Base-by-base conservation (phyloP, 768 basidiomycete genomes). In the Bullera alba region DNA sequence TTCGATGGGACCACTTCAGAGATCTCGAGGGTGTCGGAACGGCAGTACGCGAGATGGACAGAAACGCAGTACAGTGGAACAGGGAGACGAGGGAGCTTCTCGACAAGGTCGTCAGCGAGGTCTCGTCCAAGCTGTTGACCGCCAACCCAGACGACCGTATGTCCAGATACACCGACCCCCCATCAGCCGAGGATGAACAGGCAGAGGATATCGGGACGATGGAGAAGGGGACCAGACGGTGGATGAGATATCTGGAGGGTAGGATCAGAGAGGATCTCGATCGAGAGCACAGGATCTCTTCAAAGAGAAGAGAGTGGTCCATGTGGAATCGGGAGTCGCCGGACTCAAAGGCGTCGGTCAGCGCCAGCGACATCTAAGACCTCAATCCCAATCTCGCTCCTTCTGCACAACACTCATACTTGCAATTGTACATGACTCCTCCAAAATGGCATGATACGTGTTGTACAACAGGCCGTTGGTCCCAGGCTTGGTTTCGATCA, bases 1-100 rank as follows among this genome's bases (percentile, higher is more conserved):
- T 86, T n/a, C 81, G 81, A 17, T 96, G 92, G 92, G 73, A 75
- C 6, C 81, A 78, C 48, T 87, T 92, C 76, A 80, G 80, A n/a
- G 88, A 93, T 73, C 73, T 91, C 29, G 77, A 79, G 39, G 86
- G 85, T 23, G 83, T 90, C 0, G 79, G 79, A 46, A 78, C 80
- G 17, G 81, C 83, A 4, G 71, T 93, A 16, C 78, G 83, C 51
- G 90, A 92, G 69, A 92, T 95, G 89, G 71, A 75, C 21, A 76
- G 81, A 32, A 88, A 91, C 58, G 86, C 85, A 14, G 82, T 93
- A 12, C 77, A 76, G 29, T 73, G 79, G 35, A 83, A 91, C 61
- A 65, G 63, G 15, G 75, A 73, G 34, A 91, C 87, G 1, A 77
- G 79, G 10, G 74, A 74, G 23, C 65, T 89, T 16, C 77, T 83